Evolutionary conservation across 768 basidiomycete species (phyloP), one percentile per base, ranked within the genome.

Genomic region (Roridomyces roridus): DNA sequence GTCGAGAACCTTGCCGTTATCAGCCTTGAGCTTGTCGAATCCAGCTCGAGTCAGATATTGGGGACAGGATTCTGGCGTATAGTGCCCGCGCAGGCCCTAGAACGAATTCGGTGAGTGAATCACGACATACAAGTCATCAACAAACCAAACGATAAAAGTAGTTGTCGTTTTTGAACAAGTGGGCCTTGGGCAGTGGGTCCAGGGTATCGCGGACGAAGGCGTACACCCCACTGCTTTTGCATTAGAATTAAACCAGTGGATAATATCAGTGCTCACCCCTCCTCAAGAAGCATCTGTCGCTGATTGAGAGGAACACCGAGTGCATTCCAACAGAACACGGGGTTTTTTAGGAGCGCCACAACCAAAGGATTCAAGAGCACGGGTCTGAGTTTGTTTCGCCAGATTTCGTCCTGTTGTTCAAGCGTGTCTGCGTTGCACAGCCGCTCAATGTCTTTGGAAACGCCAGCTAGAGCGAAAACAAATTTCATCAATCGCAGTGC

Each of bases 231-330:
- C 60, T 52, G 57, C 24, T 9, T 20, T 44, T 18, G 4, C 17
- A 40, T 8, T 12, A n/a, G n/a, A 18, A 25, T 31, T 39, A 5
- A 29, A 25, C 5, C 21, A 29, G 6, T 6, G 12, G 21, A 23
- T 7, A 20, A 34, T n/a, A 41, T 4, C 35, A 10, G 14, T 28
- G 26, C 55, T 28, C 20, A 20, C 83, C 82, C n/a, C 54, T 84
- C 83, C 8, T 81, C 68, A 23, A 87, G 63, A 49, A 89, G 71
- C 79, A 86, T 85, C 53, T 75, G 74, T 57, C 86, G 78, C 72
- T 91, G 88, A 64, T 88, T 87, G 59, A 79, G 72, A 4, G 91
- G 89, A 5, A 92, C 91, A 15, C 90, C 91, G 21, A 92, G 72
- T 0, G 89, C 89, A 64, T 89, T 89, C 91, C 91, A 92, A 59